phyloP scores from a whole-genome alignment of 495 filamentous ascomycete genomes.

The Penicillium paxilli region DNA sequence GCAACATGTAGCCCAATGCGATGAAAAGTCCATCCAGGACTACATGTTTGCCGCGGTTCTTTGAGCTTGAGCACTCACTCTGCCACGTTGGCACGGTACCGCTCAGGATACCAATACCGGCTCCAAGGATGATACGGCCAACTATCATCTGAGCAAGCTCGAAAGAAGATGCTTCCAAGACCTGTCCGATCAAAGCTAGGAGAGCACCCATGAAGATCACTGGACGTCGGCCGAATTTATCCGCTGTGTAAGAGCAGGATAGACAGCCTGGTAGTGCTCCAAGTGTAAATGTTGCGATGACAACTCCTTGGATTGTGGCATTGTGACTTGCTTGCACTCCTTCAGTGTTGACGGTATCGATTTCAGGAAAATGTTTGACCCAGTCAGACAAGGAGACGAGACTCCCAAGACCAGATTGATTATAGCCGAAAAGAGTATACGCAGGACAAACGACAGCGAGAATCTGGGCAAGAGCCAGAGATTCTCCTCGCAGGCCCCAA shows the following conservation, averaged over 20 bases:
- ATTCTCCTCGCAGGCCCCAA: slow-evolving; percentile 17
- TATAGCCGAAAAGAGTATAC: slow-evolving; percentile 24
- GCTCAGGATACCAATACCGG: slow-evolving; percentile 43
- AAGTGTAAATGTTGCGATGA: slow-evolving; percentile 30
- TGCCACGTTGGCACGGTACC: slow-evolving; percentile 50
- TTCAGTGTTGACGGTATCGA: slow-evolving; percentile 41
- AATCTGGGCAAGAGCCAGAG: slow-evolving; percentile 13
- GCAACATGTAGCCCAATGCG: slow-evolving; percentile 44
- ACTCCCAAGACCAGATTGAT: slow-evolving; percentile 21
- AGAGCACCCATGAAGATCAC: slow-evolving; percentile 50
- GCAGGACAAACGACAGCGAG: slow-evolving; percentile 26
- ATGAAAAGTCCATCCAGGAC: slow-evolving; percentile 47
- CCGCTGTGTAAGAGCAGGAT: slow-evolving; percentile 26
- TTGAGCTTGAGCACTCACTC: slow-evolving; percentile 35
- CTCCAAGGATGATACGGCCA: slow-evolving; percentile 49
- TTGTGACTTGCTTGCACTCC: slow-evolving; percentile 24
- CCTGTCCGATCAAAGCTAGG: slow-evolving; percentile 56
- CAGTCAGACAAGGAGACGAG: slow-evolving; percentile 19
- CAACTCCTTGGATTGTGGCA: slow-evolving; percentile 32
- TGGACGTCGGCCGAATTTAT: slow-evolving; percentile 50
- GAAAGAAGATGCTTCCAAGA: slow-evolving; percentile 56
- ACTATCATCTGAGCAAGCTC: slow-evolving; percentile 58
- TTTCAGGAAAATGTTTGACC: slow-evolving; percentile 41
- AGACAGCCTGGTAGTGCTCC: slow-evolving; percentile 28
- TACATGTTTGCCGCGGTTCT: slow-evolving; percentile 35